Evolutionary conservation across 805 yeast species (phyloP), one percentile per base, ranked within the genome.

Genomic region (Debaryomyces tyrocola): DNA sequence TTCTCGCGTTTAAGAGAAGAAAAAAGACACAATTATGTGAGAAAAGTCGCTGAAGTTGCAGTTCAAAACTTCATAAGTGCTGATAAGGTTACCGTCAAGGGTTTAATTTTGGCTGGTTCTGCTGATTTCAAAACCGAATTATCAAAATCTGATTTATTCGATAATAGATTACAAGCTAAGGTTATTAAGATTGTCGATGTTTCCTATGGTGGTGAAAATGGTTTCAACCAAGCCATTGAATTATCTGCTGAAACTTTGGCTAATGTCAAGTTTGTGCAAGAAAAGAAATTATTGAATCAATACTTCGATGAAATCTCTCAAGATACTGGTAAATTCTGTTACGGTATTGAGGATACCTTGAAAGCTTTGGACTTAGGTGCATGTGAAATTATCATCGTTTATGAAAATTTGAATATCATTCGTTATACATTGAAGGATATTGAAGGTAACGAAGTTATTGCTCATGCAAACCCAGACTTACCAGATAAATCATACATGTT

Each of bases 131-230:
- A 94, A 74, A 94, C 85, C 52, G 99, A 92, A 72, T 81, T 94
- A 67, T 82, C 88, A 48, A 89, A 84, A 69, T 89, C 97, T 37
- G 99, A 94, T 66, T 73, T 94, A 75, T 92, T 94, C 66, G 99
- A 94, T 69, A 75, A 73, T 57, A 89, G 99, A 75, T 79, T 94
- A 63, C 88, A 80, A 57, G 85, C 87, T 42, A 91, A 90, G 71
- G 84, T 94, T 60, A 80, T 94, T 51, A 89, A 90, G 69, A 81
- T 91, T 65, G 99, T 95, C 46, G 99, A 94, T 77, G 87, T 94
- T 47, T 91, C 98, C 2, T 94, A 94, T 64, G 99, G 99, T 71
- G 99, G 99, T 66, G 99, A 94, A 73, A 94, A 94, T 67, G 99
- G 99, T 40, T 94, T 94, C 78, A 94, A 94, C 75, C 99, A 94